These are phyloP conservation scores for Globisporangium viniferum DNA, from an alignment of 352 stramenopile genomes.

Conservation along the genomic window DNA sequence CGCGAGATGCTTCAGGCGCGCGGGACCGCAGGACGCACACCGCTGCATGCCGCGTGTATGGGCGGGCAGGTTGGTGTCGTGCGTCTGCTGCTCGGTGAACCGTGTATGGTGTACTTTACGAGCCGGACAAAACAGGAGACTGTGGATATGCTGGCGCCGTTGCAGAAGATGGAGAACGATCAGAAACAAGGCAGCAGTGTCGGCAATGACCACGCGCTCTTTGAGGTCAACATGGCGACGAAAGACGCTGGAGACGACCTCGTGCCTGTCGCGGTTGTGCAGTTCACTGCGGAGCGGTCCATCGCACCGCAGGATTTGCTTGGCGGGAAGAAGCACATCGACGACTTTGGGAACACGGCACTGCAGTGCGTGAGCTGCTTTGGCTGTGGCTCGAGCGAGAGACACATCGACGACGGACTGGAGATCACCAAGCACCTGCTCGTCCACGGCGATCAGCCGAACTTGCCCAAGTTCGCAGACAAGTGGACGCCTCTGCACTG, in stretches of 20 bases:
- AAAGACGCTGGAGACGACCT: conserved; percentile 34
- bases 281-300: conserved; percentile 35
- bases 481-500: conserved; percentile 77
- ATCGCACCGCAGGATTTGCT: conserved; percentile 49
- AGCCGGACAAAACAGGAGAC: conserved; percentile 46
- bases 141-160: conserved; percentile 33
- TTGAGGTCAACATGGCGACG: conserved; percentile 42
- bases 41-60: conserved; percentile 65
- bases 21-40: conserved; percentile 53
- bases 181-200: background rate
- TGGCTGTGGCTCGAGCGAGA: conserved; percentile 54
- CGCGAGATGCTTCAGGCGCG: conserved; percentile 28
- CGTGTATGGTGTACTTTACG: conserved; percentile 62
- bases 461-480: conserved; percentile 62
- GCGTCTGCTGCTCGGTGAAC: conserved; percentile 59
- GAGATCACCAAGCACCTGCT: conserved; percentile 63
- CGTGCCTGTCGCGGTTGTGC: conserved; percentile 48
- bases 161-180: conserved; percentile 23
- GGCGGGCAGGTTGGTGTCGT: conserved; percentile 62
- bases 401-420: conserved; percentile 62
- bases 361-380: conserved; percentile 80
- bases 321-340: conserved; percentile 41
- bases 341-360: conserved; percentile 79
- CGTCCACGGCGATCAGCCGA: conserved; percentile 62
- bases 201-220: conserved; percentile 15